Evolutionary conservation across 164 flowering plant species (phyloP).

Genomic region (Saururus chinensis): DNA sequence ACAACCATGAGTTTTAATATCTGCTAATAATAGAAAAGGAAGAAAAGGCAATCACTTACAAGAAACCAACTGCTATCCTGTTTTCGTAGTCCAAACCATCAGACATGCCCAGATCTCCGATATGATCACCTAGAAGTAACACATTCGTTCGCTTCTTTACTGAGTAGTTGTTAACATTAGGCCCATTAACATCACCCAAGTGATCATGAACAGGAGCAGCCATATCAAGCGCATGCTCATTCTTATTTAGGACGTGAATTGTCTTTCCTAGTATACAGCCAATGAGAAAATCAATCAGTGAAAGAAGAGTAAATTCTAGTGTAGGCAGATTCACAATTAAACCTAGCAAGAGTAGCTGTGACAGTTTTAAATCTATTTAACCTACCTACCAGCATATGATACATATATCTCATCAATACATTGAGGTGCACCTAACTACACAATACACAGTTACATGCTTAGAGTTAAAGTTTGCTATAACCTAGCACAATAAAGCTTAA

Average conservation of each 20-base stretch:
- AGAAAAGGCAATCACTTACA: slow-evolving; percentile 43
- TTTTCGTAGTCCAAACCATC: slow-evolving; percentile 84
- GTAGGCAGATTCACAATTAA: background rate
- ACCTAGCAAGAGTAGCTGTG: background rate
- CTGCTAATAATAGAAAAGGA: too few relatives aligned
- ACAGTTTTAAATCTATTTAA: too few relatives aligned
- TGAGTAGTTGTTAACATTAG: slow-evolving; percentile 27
- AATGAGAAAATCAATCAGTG: background rate
- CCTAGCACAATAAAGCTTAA: background rate
- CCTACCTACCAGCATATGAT: too few relatives aligned
- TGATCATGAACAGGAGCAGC: slow-evolving; percentile 78
- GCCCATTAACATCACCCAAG: slow-evolving; percentile 37
- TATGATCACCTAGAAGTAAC: slow-evolving; percentile 91
- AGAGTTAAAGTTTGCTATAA: background rate
- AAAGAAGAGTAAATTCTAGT: background rate
- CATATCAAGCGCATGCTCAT: slow-evolving; percentile 97
- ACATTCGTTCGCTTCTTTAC: slow-evolving; percentile 79
- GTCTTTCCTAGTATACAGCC: slow-evolving; percentile 51
- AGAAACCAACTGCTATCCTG: slow-evolving; percentile 77
- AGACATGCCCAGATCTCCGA: slow-evolving; percentile 94
- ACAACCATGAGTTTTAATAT: background rate
- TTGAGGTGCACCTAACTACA: background rate
- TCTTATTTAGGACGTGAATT: slow-evolving; percentile 81
- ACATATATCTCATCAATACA: background rate
- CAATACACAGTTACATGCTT: background rate